Evolutionary conservation across 768 basidiomycete species (phyloP).

Genomic region (Russula griseocarnosa): DNA sequence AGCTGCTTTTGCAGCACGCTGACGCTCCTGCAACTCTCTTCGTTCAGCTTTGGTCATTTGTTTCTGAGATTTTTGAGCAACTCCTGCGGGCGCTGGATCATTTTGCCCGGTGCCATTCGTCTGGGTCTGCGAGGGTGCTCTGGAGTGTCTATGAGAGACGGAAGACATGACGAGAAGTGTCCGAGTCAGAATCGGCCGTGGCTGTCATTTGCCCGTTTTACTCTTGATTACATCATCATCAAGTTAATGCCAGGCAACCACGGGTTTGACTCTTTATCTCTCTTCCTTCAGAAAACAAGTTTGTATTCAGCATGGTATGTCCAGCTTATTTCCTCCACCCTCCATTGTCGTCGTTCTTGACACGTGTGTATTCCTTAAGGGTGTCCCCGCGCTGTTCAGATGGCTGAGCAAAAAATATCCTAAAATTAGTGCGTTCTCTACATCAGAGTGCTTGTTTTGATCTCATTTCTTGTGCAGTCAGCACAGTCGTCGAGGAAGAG

Average conservation of each 20-base stretch:
- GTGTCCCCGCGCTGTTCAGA: slow-evolving; percentile 96
- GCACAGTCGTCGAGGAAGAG: slow-evolving; percentile 81
- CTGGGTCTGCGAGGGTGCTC: slow-evolving; percentile 18
- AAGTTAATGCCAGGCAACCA: neutral
- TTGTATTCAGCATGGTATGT: slow-evolving; percentile 16
- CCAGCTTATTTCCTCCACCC: neutral
- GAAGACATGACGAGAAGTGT: slow-evolving; percentile 7
- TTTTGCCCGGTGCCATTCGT: slow-evolving; percentile 4
- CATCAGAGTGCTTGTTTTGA: neutral
- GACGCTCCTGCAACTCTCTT: slow-evolving; percentile 29
- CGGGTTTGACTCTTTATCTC: neutral
- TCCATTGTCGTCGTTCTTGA: neutral
- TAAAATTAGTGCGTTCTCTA: slow-evolving; percentile 70
- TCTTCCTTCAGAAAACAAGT: neutral
- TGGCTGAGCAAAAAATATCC: slow-evolving; percentile 99
- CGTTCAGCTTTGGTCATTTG: slow-evolving; percentile 38
- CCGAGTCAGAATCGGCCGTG: neutral
- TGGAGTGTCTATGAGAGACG: neutral
- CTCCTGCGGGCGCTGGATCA: slow-evolving; percentile 3
- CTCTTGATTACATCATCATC: slow-evolving; percentile 1
- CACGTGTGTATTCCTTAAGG: slow-evolving; percentile 43
- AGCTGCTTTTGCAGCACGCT: slow-evolving; percentile 28
- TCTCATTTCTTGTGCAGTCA: slow-evolving; percentile 43
- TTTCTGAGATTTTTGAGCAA: slow-evolving; percentile 29
- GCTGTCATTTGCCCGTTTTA: neutral